Conservation (phyloP, 257 asterid species). For the Schizonepeta tenuifolia region DNA sequence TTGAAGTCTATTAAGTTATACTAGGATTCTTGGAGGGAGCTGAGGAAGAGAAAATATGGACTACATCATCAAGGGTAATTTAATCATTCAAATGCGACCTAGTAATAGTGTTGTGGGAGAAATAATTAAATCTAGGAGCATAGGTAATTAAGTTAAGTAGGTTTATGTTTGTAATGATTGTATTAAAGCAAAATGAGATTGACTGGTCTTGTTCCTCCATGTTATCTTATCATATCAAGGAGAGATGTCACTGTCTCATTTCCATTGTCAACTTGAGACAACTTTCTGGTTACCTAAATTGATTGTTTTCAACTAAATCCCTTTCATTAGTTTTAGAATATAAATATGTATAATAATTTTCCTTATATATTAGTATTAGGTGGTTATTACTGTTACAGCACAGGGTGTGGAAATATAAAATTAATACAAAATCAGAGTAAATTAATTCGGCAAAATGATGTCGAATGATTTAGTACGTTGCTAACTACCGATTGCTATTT, state of each 20-base stretch:
- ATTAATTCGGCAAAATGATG: neutral
- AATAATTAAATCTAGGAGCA: slow-evolving; percentile 18
- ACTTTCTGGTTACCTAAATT: slow-evolving; percentile 42
- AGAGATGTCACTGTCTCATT: slow-evolving; percentile 37
- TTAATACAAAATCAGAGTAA: too few species aligned
- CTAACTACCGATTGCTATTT: neutral
- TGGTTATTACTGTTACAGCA: neutral
- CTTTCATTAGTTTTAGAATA: neutral
- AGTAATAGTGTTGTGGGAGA: slow-evolving; percentile 13
- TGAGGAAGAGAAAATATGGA: too few species aligned
- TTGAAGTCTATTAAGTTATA: neutral
- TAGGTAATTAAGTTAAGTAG: slow-evolving; percentile 6
- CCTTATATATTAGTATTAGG: neutral
- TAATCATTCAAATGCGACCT: slow-evolving; percentile 11
- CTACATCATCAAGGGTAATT: too few species aligned
- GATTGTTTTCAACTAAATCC: slow-evolving; percentile 12
- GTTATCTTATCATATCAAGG: slow-evolving; percentile 39
- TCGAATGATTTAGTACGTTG: neutral
- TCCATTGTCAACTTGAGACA: slow-evolving; percentile 24
- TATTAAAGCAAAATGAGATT: slow-evolving; percentile 41
- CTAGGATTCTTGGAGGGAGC: slow-evolving; percentile 12
- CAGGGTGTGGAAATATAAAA: neutral
- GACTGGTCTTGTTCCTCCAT: slow-evolving; percentile 42
- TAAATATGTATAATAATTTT: neutral
- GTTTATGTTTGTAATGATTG: slow-evolving; percentile 28